Evolutionary conservation across 2,329 filamentous ascomycete genomes (phyloP).

Genomic region (Aspergillus viridinutans): DNA sequence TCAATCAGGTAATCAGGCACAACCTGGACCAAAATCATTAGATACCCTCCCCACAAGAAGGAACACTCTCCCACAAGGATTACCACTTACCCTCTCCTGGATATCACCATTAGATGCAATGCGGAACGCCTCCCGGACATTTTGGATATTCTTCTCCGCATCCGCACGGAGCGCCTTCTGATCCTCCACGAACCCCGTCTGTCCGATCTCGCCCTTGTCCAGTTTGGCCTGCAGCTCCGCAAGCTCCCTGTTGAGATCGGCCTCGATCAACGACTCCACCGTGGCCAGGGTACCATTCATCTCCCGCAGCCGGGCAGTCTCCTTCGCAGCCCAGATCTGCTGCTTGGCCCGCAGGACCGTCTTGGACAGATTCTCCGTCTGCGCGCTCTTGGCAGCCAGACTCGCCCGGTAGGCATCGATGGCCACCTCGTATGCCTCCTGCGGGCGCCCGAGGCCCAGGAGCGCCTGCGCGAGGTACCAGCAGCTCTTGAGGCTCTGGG

Average conservation of each 20-base stretch:
- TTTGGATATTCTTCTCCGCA: slow-evolving; percentile 44
- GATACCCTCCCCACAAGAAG: background rate
- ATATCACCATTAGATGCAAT: slow-evolving; percentile 39
- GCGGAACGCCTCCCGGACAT: slow-evolving; percentile 42
- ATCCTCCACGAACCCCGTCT: slow-evolving; percentile 66
- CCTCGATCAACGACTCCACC: slow-evolving; percentile 39
- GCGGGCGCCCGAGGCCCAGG: slow-evolving; percentile 65
- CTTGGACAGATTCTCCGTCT: slow-evolving; percentile 65
- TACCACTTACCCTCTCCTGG: slow-evolving; percentile 37
- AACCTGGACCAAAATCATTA: slow-evolving; percentile 26
- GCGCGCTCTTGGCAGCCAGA: slow-evolving; percentile 58
- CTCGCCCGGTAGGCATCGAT: slow-evolving; percentile 69
- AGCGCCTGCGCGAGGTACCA: slow-evolving; percentile 83
- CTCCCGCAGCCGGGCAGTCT: slow-evolving; percentile 48
- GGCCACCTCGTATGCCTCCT: slow-evolving; percentile 68
- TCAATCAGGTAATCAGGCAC: slow-evolving; percentile 49
- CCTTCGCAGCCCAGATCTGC: slow-evolving; percentile 74
- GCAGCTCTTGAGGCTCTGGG: slow-evolving; percentile 71
- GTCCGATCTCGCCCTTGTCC: slow-evolving; percentile 43
- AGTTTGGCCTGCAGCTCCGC: slow-evolving; percentile 31
- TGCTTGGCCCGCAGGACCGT: slow-evolving; percentile 79
- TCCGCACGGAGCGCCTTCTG: slow-evolving; percentile 54
- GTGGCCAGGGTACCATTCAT: slow-evolving; percentile 40
- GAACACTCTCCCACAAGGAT: background rate
- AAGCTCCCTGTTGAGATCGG: slow-evolving; percentile 36